Evolutionary conservation across 352 stramenopile species (phyloP), one percentile per base, ranked within the genome.

Genomic region (Bremia lactucae): DNA sequence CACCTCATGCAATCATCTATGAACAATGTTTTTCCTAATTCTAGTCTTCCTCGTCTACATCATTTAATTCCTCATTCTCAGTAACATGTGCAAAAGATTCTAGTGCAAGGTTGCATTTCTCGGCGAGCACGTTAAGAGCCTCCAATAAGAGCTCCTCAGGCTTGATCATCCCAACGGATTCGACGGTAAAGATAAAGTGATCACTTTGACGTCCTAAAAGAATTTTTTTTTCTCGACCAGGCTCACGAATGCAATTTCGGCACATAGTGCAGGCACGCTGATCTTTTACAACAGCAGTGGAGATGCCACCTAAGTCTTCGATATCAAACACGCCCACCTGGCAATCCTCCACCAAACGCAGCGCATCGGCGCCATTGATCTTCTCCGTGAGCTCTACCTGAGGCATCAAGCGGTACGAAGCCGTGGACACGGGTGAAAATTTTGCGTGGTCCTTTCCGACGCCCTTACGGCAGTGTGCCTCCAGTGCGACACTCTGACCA

Each of bases 361-460:
- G 69, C 1, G 78, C 78, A 16, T 88, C 73, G 7, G 58, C 59
- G 16, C 73, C 78, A 20, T 72, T 59, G 8, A 93, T 56, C 8
- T 68, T 70, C 43, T 83, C 54, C 40, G 67, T 74, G 22, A 92
- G 65, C 36, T 83, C 60, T 23, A 92, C 68, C 43, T 93, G 67
- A 3, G 91, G 89, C 61, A 96, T 79, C 40, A 98, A 49, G 31
- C 90, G 73, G 70, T 98, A 98, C 41, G 81, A 95, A 15, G 95
- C 95, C 4, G 94, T 98, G 1, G 90, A 83, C 13, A 98, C 95
- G 2, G 95, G 95, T 16, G 87, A 97, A 53, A 94, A 98, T 65
- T 98, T 98, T 39, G 95, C 95, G 67, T 98, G 95, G 60, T 98
- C 94, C 50, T 97, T 97, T 15, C 93, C 95, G 4, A 97, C 80